Conservation (phyloP, 164 flowering plant genomes). For the Chimonanthus salicifolius region DNA sequence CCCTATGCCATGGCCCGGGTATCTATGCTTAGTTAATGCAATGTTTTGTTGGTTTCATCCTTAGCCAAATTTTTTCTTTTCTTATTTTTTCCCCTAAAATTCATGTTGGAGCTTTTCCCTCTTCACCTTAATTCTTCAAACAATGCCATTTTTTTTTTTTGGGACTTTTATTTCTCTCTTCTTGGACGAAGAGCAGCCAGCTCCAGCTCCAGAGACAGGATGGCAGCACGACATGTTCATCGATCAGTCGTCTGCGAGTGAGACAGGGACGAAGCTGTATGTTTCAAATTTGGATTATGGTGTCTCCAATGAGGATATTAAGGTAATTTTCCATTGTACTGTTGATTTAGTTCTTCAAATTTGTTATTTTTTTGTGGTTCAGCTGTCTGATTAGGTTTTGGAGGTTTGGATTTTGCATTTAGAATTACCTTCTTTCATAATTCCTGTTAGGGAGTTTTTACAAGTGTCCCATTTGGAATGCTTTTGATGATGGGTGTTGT, state of each 20-base stretch:
- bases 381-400: background rate
- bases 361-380: background rate
- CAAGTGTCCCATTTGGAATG: too few species aligned
- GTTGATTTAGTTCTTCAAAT: background rate
- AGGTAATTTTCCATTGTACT: constrained; percentile 34
- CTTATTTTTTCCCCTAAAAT: background rate
- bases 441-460: too few species aligned
- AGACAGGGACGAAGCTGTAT: constrained; percentile 87
- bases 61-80: background rate
- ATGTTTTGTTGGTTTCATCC: constrained; percentile 2
- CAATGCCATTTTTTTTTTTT: background rate
- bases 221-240: constrained; percentile 79
- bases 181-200: constrained; percentile 7
- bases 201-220: constrained; percentile 61
- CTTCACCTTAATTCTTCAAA: too few species aligned
- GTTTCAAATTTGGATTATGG: constrained; percentile 81
- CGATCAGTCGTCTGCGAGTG: constrained; percentile 57
- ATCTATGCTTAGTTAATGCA: constrained; percentile 10
- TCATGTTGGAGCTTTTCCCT: background rate
- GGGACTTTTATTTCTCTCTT: background rate
- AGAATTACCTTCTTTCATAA: too few species aligned
- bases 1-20: constrained; percentile 68
- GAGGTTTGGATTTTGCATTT: too few species aligned
- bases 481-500: too few species aligned
- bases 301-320: constrained; percentile 81